Base-by-base conservation (phyloP, 805 yeast species). In the Lachancea fermentati region DNA sequence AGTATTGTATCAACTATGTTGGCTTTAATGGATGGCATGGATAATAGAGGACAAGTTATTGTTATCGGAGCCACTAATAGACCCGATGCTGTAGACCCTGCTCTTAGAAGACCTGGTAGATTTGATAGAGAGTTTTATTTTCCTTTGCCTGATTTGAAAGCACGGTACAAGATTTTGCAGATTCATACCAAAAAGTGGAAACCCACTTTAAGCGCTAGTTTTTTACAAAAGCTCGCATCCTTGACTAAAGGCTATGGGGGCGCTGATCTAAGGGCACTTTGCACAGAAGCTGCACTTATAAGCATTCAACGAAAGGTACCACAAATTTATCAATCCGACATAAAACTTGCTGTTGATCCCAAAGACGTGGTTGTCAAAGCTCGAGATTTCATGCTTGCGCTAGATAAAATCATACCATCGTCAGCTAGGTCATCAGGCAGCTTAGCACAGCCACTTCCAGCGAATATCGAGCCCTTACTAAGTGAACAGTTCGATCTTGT, bases 11-110 rank as follows among this genome's bases (percentile, higher is more conserved):
- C 97, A 4, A 93, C 98, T 0, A 67, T 93, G 54, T 73, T 93
- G 48, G 97, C 98, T 0, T 67, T 93, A 38, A 93, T 93, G 98
- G 98, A 93, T 62, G 98, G 98, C 53, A 93, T 93, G 97, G 97
- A 91, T 60, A 88, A 88, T 51, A 78, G 97, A 59, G 98, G 98
- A 5, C 97, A 93, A 59, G 97, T 93, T 14, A 91, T 93, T 48
- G 96, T 93, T 2, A 89, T 93, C 51, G 98, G 98, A 44, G 98
- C 98, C 1, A 93, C 98, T 0, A 93, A 93, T 64, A 71, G 98
- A 56, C 98, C 98, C 0, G 97, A 93, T 64, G 85, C 97, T 0
- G 85, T 93, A n/a, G 98, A 93, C 63, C 97, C 98, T 1, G 98
- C 98, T 0, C 70, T 93, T 43, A 75, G 98, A 56, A 75, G 98